These are phyloP conservation scores for Ziziphus jujuba DNA, from an alignment of 306 rosid species.

Conservation along the genomic window DNA sequence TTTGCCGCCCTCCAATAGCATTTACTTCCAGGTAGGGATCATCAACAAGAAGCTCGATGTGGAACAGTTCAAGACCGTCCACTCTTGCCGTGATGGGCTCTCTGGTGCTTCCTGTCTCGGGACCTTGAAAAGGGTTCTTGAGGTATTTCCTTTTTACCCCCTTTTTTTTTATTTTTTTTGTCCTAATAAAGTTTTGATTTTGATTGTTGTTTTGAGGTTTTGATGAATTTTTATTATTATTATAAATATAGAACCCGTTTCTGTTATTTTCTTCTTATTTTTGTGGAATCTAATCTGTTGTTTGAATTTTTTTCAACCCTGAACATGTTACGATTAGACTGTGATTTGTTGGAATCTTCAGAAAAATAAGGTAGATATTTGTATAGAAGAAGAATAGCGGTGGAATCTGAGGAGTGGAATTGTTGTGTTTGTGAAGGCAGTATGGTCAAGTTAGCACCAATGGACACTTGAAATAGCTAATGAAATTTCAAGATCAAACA, in stretches of 20 bases:
- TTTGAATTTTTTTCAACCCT: no score
- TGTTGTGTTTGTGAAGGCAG: no score
- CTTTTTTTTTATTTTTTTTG: not conserved
- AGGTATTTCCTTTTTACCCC: conserved; percentile 33
- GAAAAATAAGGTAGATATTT: no score
- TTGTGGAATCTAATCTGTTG: no score
- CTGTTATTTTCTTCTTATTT: not conserved
- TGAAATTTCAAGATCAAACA: no score
- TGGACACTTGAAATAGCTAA: no score
- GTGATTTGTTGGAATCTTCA: no score
- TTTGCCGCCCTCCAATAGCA: conserved; percentile 77
- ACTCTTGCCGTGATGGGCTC: conserved; percentile 49
- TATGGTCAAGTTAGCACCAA: no score
- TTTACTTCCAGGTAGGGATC: conserved; percentile 82
- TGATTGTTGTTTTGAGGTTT: not conserved
- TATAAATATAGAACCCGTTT: no score
- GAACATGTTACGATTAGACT: no score
- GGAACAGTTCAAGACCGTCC: conserved; percentile 71
- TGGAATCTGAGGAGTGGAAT: no score
- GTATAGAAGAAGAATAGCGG: no score
- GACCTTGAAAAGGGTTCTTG: conserved; percentile 27
- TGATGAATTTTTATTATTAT: not conserved
- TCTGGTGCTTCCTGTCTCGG: conserved; percentile 33
- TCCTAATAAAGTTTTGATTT: not conserved
- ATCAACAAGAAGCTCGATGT: conserved; percentile 78